Percentiles rank a stretch among this genome's conserved stretches.
Conservation (phyloP, 2,329 filamentous ascomycete genomes). For the Ophiostoma sp. region DNA sequence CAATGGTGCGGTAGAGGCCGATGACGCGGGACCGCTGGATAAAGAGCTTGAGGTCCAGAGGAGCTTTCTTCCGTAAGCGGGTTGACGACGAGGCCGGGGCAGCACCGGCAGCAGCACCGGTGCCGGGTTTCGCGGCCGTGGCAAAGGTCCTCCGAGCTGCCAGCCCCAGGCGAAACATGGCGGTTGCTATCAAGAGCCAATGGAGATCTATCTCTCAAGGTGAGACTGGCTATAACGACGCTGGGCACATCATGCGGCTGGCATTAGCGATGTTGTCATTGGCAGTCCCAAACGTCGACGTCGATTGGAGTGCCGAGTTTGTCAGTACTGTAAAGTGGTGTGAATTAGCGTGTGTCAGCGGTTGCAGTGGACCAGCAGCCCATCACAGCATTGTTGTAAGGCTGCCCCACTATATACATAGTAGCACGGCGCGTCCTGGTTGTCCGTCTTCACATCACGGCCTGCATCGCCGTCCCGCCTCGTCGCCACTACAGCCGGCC, state of each 20-base stretch:
- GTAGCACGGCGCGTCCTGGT: not conserved
- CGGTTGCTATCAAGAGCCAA: too few species aligned
- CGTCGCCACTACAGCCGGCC: not conserved
- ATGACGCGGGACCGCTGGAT: constrained; percentile 52
- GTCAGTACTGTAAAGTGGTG: not conserved
- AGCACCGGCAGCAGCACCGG: constrained; percentile 18
- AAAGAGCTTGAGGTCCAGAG: constrained; percentile 57
- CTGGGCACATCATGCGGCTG: not conserved
- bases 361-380: not conserved
- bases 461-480: not conserved
- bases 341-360: not conserved
- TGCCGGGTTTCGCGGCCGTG: constrained; percentile 27
- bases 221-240: too few species aligned
- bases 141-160: constrained; percentile 32
- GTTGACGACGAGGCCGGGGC: not conserved
- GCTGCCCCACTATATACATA: not conserved
- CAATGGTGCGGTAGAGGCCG: constrained; percentile 52
- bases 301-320: not conserved
- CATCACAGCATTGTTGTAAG: not conserved
- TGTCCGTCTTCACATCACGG: not conserved
- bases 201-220: too few species aligned
- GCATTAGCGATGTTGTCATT: not conserved
- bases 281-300: not conserved
- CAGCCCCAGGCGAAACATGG: not conserved
- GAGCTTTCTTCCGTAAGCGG: constrained; percentile 26